Evolutionary conservation across 2,329 filamentous ascomycete species (phyloP), one percentile per base, ranked within the genome.

Genomic region (Ceratocystiopsis sp.): DNA sequence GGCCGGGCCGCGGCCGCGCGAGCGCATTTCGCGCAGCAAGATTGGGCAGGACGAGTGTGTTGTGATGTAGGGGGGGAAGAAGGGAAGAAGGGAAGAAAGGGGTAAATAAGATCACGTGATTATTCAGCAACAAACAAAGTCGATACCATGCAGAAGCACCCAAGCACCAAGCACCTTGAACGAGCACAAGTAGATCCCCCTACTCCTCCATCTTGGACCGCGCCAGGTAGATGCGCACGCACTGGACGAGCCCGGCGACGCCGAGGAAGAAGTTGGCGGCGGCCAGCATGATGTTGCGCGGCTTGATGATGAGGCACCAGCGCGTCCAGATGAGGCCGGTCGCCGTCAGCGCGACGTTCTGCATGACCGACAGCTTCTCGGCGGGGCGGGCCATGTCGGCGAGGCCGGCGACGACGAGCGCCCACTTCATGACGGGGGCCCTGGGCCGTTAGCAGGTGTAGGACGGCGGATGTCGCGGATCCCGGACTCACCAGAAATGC

Each of bases 251-350:
- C 54, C 91, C 91, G 49, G 95, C 87, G 52, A 80, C 66, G 55
- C 83, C 89, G 54, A 98, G 81, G 73, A 95, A 93, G 75, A 95
- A 95, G 75, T 98, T 98, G 59, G 96, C 91, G 44, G 86, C 78
- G 48, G 91, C 91, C 46, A 98, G 78, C 80, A 95, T 80, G 57
- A 86, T 67, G 71, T 98, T 98, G 64, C 78, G 78, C 45, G 91
- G 91, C 63, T 78, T 86, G 66, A 98, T 98, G 62, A 98, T 82
- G 59, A 96, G 72, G 71, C 91, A 98, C 91, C 91, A 98, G 52
- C 91, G 77, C 38, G 91, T 98, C 91, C 91, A 98, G 72, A 98
- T 98, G 51, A 82, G 65, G 52, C 91, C 91, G 11, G 91, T 98
- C 54, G 78, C 78, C 58, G 84, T 91, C 53, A 98, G 74, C 46